A percentile compares a stretch with the other conserved stretches of the same genome.
Evolutionary conservation across 345 rosid species (phyloP).

Genomic region (Iberis pinnata): DNA sequence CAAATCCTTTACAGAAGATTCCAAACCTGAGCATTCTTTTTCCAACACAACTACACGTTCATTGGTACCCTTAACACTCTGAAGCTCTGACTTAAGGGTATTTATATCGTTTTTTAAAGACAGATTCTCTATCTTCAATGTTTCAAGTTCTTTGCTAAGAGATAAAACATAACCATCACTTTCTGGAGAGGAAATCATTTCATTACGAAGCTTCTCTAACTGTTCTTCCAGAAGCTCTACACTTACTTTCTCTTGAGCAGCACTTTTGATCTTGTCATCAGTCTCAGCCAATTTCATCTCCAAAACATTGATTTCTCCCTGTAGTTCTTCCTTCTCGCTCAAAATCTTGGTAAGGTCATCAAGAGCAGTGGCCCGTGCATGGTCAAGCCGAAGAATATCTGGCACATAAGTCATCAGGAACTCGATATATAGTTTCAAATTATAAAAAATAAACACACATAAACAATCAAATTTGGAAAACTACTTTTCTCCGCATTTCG

Average conservation of each 20-base stretch:
- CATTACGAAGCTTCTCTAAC: conserved; percentile 54
- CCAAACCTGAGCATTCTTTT: conserved; percentile 51
- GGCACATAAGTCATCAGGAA: conserved; percentile 19
- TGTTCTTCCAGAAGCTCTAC: conserved; percentile 67
- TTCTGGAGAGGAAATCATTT: conserved; percentile 36
- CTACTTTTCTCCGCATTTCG: conserved; percentile 82
- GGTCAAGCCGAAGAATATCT: conserved; percentile 82
- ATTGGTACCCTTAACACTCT: conserved; percentile 46
- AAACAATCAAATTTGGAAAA: conserved; percentile 8
- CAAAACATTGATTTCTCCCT: conserved; percentile 58
- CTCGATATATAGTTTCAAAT: not conserved
- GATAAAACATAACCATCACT: conserved; percentile 33
- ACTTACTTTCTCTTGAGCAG: conserved; percentile 69
- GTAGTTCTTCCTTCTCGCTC: conserved; percentile 65
- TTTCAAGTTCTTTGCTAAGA: conserved; percentile 56
- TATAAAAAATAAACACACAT: conserved; percentile 4
- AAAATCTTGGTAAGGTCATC: conserved; percentile 61
- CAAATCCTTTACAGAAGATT: conserved; percentile 64
- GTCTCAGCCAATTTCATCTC: conserved; percentile 77
- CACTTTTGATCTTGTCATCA: conserved; percentile 71
- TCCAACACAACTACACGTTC: conserved; percentile 62
- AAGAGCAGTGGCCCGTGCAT: conserved; percentile 70
- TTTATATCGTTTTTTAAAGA: conserved; percentile 60
- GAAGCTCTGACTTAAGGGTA: conserved; percentile 49
- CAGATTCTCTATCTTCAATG: conserved; percentile 56